Evolutionary conservation across 2,329 filamentous ascomycete species (phyloP), one percentile per base, ranked within the genome.

Genomic region (Calonectria multiphialidica): DNA sequence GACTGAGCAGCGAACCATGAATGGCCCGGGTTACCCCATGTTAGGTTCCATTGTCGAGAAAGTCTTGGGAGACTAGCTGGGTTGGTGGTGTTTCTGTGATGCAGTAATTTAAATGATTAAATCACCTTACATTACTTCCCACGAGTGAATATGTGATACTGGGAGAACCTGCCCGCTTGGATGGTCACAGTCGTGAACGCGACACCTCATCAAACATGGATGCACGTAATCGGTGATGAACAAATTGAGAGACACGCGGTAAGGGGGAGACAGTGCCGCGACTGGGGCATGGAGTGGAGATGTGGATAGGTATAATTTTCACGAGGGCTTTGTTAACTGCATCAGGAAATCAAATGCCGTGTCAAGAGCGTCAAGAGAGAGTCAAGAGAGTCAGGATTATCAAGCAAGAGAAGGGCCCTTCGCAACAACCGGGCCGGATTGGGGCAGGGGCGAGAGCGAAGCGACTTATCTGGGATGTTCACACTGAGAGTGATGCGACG

Each of bases 41-140:
- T 35, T 45, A 15, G n/a, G 23, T 63, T 61, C 63, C 15, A 55
- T 45, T 62, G 49, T 47, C 42, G n/a, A 16, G 59, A 55, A 62
- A 44, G 49, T 62, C 35, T 50, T 65, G 65, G 53, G 44, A 62
- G 28, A 28, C 50, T 40, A n/a, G 28, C 21, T 47, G 55, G 71
- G 37, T 55, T n/a, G 49, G 42, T 69, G 59, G 53, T 53, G 33
- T 66, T 66, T 70, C n/a, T 44, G 18, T 63, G 63, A 59, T 33
- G 50, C 61, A 70, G 71, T 72, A 72, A 72, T 72, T 67, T 50
- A 70, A 63, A 64, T 45, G 33, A 25, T 59, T 44, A 33, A 57
- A 28, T n/a, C 10, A 23, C 28, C 1, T 45, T 23, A 15, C n/a
- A 37, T 49, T 40, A 5, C 30, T 18, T 21, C 6, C 16, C 35